Conservation (phyloP, 352 stramenopile species). For the Halophytophthora polymorphica region DNA sequence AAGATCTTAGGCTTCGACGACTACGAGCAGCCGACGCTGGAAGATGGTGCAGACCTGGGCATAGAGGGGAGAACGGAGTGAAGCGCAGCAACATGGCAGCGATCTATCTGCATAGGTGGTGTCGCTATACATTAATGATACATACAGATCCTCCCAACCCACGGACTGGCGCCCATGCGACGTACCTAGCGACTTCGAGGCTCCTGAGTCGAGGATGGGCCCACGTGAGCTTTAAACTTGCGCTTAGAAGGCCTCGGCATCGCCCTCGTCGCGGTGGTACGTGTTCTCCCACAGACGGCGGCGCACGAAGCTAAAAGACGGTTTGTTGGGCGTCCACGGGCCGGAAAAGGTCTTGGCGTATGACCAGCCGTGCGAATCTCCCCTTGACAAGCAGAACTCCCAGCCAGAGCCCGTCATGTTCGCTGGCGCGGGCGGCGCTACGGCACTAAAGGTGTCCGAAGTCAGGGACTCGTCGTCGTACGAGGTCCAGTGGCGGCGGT, state of each 20-base stretch:
- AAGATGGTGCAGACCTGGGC: not conserved
- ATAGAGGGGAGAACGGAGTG: no score
- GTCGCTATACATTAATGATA: not conserved
- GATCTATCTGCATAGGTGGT: no score
- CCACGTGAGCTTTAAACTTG: not conserved
- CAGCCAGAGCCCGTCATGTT: constrained; percentile 46
- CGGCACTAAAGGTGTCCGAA: constrained; percentile 41
- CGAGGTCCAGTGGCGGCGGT: constrained; percentile 50
- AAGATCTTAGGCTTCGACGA: constrained; percentile 90
- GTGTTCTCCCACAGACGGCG: constrained; percentile 74
- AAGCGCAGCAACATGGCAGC: not conserved
- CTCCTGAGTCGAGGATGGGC: no score
- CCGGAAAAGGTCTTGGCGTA: constrained; percentile 64
- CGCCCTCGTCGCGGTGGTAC: constrained; percentile 23
- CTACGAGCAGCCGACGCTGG: constrained; percentile 39
- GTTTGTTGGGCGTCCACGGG: constrained; percentile 53
- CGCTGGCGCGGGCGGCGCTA: constrained; percentile 34
- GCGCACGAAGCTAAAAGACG: constrained; percentile 51
- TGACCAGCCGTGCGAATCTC: constrained; percentile 56
- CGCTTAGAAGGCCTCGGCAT: constrained; percentile 18
- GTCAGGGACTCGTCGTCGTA: constrained; percentile 42
- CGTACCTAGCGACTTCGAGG: no score
- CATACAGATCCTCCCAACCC: no score
- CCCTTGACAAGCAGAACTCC: constrained; percentile 46
- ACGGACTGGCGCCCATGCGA: no score